Evolutionary conservation across 768 basidiomycete genomes (phyloP), one percentile per base, ranked within the genome.

Genomic region (Phlegmacium glaucopus): DNA sequence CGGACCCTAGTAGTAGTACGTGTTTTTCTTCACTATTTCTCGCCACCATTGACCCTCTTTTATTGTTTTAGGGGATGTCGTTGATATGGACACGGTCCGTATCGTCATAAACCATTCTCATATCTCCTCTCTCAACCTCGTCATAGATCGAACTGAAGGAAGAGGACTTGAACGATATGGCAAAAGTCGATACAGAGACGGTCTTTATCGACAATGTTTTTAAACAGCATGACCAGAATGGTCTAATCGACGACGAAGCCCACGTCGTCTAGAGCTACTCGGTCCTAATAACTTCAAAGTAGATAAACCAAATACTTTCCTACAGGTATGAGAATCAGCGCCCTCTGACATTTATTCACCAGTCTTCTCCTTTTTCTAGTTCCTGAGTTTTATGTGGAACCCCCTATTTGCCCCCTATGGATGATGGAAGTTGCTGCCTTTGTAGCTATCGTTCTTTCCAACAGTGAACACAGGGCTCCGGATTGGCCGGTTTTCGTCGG

Each of bases 311-410:
- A 95, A 93, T 50, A 68, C 93, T 4, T 78, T 97, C 69, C 82
- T 97, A 27, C 94, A 94, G 78, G 88, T 85, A 61, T 15, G n/a
- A n/a, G n/a, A n/a, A n/a, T n/a, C n/a, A n/a, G n/a, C n/a, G n/a
- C n/a, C 22, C 45, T 43, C 26, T 41, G 41, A 30, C 4, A 42
- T n/a, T n/a, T n/a, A n/a, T n/a, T n/a, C n/a, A n/a, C n/a, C n/a
- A n/a, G n/a, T n/a, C 38, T 51, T 40, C 16, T 32, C 45, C 22
- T 17, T 12, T 1, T 39, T 28, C 39, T 36, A 90, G 89, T 93
- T 94, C 70, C 72, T 93, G 57, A 84, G 85, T 65, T 98, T 98
- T 80, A 98, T 97, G 95, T 98, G 95, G 95, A 98, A 98, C 72
- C 95, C 95, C 37, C 77, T 98, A 11, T 98, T n/a, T n/a, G n/a